These are phyloP conservation scores for Skeletonema costatum DNA, from an alignment of 108 stramenopile species.

Conservation along the genomic window DNA sequence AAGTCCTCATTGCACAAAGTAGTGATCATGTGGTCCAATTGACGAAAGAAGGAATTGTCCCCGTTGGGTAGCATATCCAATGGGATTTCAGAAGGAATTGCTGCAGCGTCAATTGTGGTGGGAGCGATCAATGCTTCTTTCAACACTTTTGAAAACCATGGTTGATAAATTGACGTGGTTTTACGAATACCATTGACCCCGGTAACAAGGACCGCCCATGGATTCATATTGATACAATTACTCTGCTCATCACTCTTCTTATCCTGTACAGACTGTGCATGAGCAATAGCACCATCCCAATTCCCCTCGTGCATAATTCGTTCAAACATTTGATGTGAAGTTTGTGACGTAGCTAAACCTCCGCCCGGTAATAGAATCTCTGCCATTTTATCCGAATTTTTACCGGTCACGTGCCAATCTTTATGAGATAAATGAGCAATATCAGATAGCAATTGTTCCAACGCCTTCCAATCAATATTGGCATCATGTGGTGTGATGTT, in stretches of 20 bases:
- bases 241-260: neutral
- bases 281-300: conserved; percentile 69
- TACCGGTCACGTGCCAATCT: conserved; percentile 64
- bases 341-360: conserved; percentile 16
- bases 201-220: conserved; percentile 89
- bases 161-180: conserved; percentile 84
- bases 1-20: conserved; percentile 84
- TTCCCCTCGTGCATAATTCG: conserved; percentile 78
- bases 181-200: conserved; percentile 91
- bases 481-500: conserved; percentile 34
- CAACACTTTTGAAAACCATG: conserved; percentile 74
- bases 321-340: conserved; percentile 47
- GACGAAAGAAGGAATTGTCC: conserved; percentile 82
- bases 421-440: conserved; percentile 74
- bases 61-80: conserved; percentile 52
- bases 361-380: conserved; percentile 28
- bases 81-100: neutral
- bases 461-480: conserved; percentile 45
- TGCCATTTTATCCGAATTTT: conserved; percentile 50
- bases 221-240: conserved; percentile 2
- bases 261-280: conserved; percentile 3
- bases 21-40: conserved; percentile 89
- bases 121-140: conserved; percentile 67
- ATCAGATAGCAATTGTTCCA: conserved; percentile 44
- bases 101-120: neutral